Percentiles rank a stretch among this genome's conserved stretches.
Evolutionary conservation across 108 stramenopile genomes (phyloP).

Genomic region (Phaeodactylum tricornutum): DNA sequence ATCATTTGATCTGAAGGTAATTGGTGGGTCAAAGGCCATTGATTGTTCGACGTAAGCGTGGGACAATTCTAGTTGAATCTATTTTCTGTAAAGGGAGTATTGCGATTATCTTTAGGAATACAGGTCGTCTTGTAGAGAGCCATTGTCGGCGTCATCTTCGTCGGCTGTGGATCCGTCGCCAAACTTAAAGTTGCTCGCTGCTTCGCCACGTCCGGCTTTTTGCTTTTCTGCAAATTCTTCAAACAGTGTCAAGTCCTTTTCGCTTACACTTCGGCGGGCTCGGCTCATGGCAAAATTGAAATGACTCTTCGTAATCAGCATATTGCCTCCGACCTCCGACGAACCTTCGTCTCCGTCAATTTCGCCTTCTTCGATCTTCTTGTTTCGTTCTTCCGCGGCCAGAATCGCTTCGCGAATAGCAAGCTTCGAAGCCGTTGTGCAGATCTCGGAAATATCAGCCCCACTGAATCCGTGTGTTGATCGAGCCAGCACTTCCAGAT

Average conservation of each 20-base stretch:
- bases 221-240: constrained; percentile 87
- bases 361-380: constrained; percentile 41
- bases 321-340: constrained; percentile 25
- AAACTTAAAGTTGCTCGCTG: constrained; percentile 83
- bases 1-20: no score
- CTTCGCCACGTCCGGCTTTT: constrained; percentile 77
- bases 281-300: constrained; percentile 92
- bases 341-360: constrained; percentile 44
- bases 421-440: constrained; percentile 84
- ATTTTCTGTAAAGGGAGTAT: neutral
- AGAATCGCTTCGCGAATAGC: constrained; percentile 91
- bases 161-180: constrained; percentile 4
- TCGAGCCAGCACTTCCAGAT: constrained; percentile 75
- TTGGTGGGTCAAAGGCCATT: no score
- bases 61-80: no score
- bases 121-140: constrained; percentile 6
- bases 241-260: constrained; percentile 90
- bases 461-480: constrained; percentile 90
- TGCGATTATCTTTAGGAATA: constrained; percentile 6
- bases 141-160: constrained; percentile 2
- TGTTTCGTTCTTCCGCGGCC: constrained; percentile 44
- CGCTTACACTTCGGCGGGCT: constrained; percentile 80
- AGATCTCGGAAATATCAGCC: constrained; percentile 94
- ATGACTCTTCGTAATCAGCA: constrained; percentile 71
- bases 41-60: no score